Conservation (phyloP, 805 yeast species). For the Kurtzmaniella cleridarum region DNA sequence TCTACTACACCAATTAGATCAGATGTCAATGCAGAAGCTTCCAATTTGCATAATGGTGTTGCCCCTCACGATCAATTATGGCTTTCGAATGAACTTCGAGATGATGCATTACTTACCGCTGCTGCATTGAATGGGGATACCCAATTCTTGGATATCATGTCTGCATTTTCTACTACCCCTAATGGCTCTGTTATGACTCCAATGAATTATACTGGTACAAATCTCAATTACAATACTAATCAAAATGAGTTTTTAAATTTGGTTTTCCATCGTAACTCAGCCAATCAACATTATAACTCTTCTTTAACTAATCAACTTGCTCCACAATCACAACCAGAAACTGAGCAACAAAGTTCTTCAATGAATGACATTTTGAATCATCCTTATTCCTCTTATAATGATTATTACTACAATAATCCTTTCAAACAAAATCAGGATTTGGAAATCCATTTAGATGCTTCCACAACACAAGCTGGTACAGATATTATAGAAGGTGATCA, state of each 20-base stretch:
- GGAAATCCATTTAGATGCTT: conserved; percentile 41
- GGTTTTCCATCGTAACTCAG: conserved; percentile 43
- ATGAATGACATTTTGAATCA: too few species aligned
- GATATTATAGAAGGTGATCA: conserved; percentile 32
- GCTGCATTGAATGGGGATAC: conserved; percentile 62
- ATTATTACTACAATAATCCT: conserved; percentile 35
- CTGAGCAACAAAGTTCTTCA: background rate
- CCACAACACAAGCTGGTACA: conserved; percentile 15
- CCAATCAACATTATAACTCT: background rate
- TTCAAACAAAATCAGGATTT: conserved; percentile 31
- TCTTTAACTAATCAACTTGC: background rate
- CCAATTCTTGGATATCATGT: conserved; percentile 51
- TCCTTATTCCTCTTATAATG: conserved; percentile 31
- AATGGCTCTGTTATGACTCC: conserved; percentile 4
- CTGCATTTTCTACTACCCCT: conserved; percentile 10
- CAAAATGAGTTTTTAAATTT: conserved; percentile 47
- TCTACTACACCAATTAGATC: background rate
- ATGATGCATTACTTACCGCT: conserved; percentile 69
- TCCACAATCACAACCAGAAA: conserved; percentile 6
- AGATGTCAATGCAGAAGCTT: conserved; percentile 6
- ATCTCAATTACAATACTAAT: conserved; percentile 13
- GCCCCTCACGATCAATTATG: conserved; percentile 50
- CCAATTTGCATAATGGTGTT: conserved; percentile 10
- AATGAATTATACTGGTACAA: conserved; percentile 5
- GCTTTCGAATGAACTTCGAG: conserved; percentile 66